Evolutionary conservation across 1,284 basidiomycete genomes (phyloP).

Genomic region (Boletus semigastroideus): DNA sequence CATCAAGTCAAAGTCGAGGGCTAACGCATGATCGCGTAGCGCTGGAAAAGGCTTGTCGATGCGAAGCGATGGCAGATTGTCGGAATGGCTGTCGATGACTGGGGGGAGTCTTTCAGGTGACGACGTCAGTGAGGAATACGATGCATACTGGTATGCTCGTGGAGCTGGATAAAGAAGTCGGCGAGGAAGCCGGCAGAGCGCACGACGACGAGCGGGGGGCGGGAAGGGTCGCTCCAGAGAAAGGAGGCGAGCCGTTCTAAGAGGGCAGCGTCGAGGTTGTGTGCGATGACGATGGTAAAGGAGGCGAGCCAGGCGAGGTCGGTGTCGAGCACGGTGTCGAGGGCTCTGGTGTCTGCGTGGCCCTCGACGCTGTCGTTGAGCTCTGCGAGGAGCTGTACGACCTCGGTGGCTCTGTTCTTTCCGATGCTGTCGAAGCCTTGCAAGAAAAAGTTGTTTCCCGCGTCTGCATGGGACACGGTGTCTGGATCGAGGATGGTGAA

Average conservation of each 20-base stretch:
- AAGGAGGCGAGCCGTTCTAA: slow-evolving; percentile 62
- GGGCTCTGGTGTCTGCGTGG: slow-evolving; percentile 56
- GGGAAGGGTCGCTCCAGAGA: slow-evolving; percentile 62
- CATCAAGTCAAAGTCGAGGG: slow-evolving; percentile 71
- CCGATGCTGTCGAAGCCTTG: slow-evolving; percentile 75
- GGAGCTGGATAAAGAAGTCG: slow-evolving; percentile 85
- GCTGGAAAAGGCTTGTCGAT: slow-evolving; percentile 88
- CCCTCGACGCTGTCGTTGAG: slow-evolving; percentile 88
- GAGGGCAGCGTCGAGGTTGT: slow-evolving; percentile 65
- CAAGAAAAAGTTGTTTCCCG: slow-evolving; percentile 97
- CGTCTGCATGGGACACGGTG: slow-evolving; percentile 57
- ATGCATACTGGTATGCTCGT: slow-evolving; percentile 77
- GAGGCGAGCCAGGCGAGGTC: slow-evolving; percentile 50
- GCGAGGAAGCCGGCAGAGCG: slow-evolving; percentile 86
- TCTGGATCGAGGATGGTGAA: slow-evolving; percentile 84
- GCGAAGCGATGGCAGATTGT: slow-evolving; percentile 79
- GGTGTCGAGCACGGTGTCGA: slow-evolving; percentile 58
- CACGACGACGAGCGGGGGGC: slow-evolving; percentile 73
- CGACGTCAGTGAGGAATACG: background rate
- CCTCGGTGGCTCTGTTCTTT: slow-evolving; percentile 77
- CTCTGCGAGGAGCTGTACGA: slow-evolving; percentile 78
- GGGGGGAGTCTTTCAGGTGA: slow-evolving; percentile 15
- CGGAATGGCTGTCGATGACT: slow-evolving; percentile 95
- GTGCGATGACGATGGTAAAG: slow-evolving; percentile 83
- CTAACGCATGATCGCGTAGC: slow-evolving; percentile 70